A percentile compares a stretch with the other conserved stretches of the same genome.
Evolutionary conservation across 495 filamentous ascomycete genomes (phyloP).

Genomic region (Penicillium riverlandense): DNA sequence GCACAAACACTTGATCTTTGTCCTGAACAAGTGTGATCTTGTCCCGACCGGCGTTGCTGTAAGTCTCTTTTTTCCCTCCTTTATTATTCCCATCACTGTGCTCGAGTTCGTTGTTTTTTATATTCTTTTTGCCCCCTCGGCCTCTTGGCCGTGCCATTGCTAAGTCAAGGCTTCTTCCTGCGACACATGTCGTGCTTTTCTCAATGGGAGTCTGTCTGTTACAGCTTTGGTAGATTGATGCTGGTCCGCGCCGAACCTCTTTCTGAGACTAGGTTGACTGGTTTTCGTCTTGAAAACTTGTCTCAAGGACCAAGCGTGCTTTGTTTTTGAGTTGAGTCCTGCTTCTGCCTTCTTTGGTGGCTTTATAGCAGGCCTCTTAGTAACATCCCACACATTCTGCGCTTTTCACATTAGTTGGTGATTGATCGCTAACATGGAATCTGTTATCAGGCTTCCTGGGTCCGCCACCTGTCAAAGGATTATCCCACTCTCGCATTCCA

Average conservation of each 20-base stretch:
- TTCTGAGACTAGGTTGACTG: constrained; percentile 58
- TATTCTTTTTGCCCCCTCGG: constrained; percentile 8
- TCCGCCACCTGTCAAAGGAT: constrained; percentile 70
- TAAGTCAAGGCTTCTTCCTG: constrained; percentile 91
- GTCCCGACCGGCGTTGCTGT: constrained; percentile 91
- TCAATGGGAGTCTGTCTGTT: constrained; percentile 85
- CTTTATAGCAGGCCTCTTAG: constrained; percentile 84
- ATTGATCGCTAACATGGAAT: constrained; percentile 33
- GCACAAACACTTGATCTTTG: constrained; percentile 89
- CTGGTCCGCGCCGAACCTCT: constrained; percentile 60
- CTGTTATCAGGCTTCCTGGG: constrained; percentile 69
- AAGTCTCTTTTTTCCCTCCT: constrained; percentile 44
- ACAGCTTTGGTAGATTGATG: constrained; percentile 94
- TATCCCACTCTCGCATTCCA: constrained; percentile 93
- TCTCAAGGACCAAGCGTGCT: constrained; percentile 56
- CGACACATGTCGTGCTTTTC: constrained; percentile 34
- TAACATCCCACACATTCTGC: constrained; percentile 89
- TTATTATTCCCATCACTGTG: constrained; percentile 5
- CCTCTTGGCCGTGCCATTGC: constrained; percentile 51
- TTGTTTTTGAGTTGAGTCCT: constrained; percentile 88
- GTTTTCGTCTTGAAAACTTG: constrained; percentile 72
- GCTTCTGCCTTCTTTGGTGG: constrained; percentile 35
- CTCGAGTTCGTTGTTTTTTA: constrained; percentile 9
- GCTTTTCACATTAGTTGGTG: constrained; percentile 10
- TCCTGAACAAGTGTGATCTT: constrained; percentile 93